phyloP scores from a whole-genome alignment of 208 protist species.

The Acanthamoeba royreba region DNA sequence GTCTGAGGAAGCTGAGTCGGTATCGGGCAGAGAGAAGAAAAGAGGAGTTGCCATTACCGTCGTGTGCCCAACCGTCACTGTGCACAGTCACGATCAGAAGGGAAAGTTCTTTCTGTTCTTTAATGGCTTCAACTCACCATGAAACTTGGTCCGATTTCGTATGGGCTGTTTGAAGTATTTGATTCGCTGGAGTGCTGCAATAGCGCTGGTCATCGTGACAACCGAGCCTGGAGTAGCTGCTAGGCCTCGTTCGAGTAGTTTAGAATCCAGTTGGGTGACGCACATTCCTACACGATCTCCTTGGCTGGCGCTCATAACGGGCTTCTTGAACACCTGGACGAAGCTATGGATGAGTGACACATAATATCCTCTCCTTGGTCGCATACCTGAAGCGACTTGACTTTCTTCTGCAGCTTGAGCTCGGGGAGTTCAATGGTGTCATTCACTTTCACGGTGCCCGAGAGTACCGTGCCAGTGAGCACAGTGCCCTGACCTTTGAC shows the following conservation, averaged over 20 bases:
- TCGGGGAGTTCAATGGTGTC: conserved; percentile 86
- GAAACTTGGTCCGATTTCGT: conserved; percentile 24
- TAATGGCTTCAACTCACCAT: neutral
- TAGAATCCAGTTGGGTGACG: conserved; percentile 90
- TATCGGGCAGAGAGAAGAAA: conserved; percentile 51
- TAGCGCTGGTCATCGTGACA: neutral
- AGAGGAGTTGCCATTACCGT: conserved; percentile 57
- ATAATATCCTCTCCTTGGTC: neutral
- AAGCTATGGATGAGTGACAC: neutral
- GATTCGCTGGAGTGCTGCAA: neutral
- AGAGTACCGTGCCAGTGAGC: conserved; percentile 94
- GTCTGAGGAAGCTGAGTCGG: neutral
- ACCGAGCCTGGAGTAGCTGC: conserved; percentile 1
- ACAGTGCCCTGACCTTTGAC: conserved; percentile 95
- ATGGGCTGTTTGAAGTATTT: conserved; percentile 35
- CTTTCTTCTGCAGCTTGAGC: conserved; percentile 81
- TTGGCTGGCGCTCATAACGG: conserved; percentile 77
- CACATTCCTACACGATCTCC: conserved; percentile 91
- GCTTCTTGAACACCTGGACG: conserved; percentile 92
- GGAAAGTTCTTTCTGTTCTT: no score
- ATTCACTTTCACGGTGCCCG: conserved; percentile 70
- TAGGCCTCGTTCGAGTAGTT: conserved; percentile 87
- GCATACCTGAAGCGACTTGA: conserved; percentile 81
- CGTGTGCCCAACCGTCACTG: conserved; percentile 71
- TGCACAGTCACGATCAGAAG: neutral